These are phyloP conservation scores for Aquilaria agallochum DNA, from an alignment of 441 rosid species.

Conservation along the genomic window DNA sequence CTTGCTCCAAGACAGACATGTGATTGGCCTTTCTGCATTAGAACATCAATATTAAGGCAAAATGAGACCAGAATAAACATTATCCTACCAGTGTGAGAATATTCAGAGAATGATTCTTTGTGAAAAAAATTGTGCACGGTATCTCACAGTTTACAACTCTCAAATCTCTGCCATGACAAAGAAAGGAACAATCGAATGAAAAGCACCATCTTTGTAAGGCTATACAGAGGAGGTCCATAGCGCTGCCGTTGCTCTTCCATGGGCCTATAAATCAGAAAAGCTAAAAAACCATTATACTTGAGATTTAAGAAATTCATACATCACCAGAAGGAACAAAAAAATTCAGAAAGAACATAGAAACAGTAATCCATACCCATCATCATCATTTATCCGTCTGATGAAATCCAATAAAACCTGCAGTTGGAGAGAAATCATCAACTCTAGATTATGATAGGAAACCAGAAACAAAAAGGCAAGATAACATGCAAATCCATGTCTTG, in stretches of 20 bases:
- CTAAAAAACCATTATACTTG: constrained; percentile 10
- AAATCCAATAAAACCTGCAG: constrained; percentile 95
- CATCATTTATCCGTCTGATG: constrained; percentile 89
- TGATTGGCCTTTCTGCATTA: constrained; percentile 52
- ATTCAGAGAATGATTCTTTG: background rate
- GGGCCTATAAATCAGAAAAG: constrained; percentile 53
- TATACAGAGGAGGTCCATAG: constrained; percentile 93
- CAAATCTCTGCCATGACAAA: constrained; percentile 62
- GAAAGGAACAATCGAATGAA: constrained; percentile 58
- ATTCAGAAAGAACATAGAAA: too few species aligned
- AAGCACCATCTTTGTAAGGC: constrained; percentile 69
- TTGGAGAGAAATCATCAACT: constrained; percentile 10
- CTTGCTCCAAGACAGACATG: constrained; percentile 63
- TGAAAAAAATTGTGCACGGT: constrained; percentile 2
- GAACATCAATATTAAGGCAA: constrained; percentile 14
- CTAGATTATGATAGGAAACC: too few species aligned
- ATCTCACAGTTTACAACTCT: constrained; percentile 65
- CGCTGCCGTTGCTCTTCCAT: constrained; percentile 99
- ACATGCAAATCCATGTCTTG: too few species aligned
- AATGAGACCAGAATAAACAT: constrained; percentile 23
- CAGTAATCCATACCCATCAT: constrained; percentile 66
- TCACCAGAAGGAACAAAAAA: background rate
- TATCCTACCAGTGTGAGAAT: constrained; percentile 11
- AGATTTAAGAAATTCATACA: constrained; percentile 5
- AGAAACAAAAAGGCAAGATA: too few species aligned